phyloP scores from a whole-genome alignment of 352 stramenopile species.

The Globisporangium iwayamae region DNA sequence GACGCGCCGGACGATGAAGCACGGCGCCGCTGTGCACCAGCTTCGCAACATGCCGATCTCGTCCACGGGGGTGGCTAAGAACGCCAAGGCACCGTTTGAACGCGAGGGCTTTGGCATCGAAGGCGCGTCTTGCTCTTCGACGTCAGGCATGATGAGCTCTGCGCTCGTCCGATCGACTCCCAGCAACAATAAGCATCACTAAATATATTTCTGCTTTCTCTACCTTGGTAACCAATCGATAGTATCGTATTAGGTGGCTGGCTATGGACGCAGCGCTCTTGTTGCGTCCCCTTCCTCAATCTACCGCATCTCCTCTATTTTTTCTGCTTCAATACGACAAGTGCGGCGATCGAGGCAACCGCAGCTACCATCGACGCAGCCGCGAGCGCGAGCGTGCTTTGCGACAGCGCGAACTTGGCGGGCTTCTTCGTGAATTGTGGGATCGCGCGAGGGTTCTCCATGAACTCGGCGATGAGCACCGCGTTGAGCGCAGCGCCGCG shows the following conservation, averaged over 20 bases:
- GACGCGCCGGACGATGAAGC: constrained; percentile 37
- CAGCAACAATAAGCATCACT: constrained; percentile 37
- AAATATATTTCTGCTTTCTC: constrained; percentile 15
- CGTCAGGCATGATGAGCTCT: constrained; percentile 18
- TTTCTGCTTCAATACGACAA: constrained; percentile 49
- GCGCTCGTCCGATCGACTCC: constrained; percentile 28
- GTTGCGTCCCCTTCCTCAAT: background rate
- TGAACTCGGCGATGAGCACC: constrained; percentile 95
- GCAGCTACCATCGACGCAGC: constrained; percentile 34
- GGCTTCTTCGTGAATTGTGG: constrained; percentile 73
- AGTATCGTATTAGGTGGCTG: background rate
- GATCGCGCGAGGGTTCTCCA: constrained; percentile 57
- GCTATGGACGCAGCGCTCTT: background rate
- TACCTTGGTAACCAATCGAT: background rate
- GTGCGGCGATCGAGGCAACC: constrained; percentile 32
- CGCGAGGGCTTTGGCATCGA: constrained; percentile 32
- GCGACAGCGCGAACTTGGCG: constrained; percentile 25
- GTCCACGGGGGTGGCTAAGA: constrained; percentile 10
- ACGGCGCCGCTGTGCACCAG: constrained; percentile 41
- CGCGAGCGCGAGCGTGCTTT: constrained; percentile 31
- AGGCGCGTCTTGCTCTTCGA: constrained; percentile 30
- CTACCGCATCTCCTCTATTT: constrained; percentile 12
- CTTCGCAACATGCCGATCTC: constrained; percentile 38
- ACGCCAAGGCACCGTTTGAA: constrained; percentile 17
- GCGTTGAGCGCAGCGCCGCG: constrained; percentile 96